Evolutionary conservation across 768 basidiomycete genomes (phyloP).

Genomic region (Kwoniella pini): DNA sequence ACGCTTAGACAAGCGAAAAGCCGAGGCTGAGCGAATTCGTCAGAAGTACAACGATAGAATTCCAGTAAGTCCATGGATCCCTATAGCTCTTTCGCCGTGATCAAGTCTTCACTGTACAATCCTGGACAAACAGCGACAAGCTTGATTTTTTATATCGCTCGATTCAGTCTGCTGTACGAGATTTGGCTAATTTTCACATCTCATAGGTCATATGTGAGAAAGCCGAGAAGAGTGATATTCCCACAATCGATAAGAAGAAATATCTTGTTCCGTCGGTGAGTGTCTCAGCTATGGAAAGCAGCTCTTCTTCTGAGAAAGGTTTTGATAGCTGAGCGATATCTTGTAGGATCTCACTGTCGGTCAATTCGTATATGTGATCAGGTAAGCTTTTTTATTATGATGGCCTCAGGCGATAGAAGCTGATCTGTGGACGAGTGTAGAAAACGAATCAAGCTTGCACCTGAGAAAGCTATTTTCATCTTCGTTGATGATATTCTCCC

Average conservation of each 20-base stretch:
- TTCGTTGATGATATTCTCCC: constrained; percentile 99
- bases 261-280: constrained; percentile 95
- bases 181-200: too few relatives aligned
- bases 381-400: constrained; percentile 14
- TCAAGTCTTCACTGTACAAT: too few relatives aligned
- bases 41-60: constrained; percentile 99
- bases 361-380: constrained; percentile 99
- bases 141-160: constrained; percentile 2
- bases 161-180: too few relatives aligned
- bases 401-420: neutral
- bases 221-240: constrained; percentile 96
- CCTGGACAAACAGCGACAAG: neutral
- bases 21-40: constrained; percentile 95
- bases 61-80: constrained; percentile 65
- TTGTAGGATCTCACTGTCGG: constrained; percentile 89
- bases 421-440: constrained; percentile 49
- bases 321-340: neutral
- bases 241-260: constrained; percentile 99
- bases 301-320: neutral
- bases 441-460: constrained; percentile 99
- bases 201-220: constrained; percentile 99
- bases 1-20: constrained; percentile 99
- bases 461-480: constrained; percentile 99
- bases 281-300: constrained; percentile 2
- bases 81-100: neutral